Conservation (phyloP, 768 basidiomycete species). For the Boletus sp. region DNA sequence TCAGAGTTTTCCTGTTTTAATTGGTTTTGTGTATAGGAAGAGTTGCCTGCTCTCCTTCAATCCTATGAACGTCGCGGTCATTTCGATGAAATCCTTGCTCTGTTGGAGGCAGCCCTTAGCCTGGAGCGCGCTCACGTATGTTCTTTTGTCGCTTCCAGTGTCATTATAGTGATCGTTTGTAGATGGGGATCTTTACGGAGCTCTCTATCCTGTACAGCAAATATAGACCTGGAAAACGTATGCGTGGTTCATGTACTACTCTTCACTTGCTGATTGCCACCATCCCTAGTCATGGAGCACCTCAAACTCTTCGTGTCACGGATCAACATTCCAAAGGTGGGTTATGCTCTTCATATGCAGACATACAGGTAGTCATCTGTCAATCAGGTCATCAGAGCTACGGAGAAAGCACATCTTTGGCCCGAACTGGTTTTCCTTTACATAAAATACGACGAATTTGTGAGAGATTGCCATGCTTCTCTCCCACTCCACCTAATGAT, state of each 20-base stretch:
- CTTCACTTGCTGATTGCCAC: constrained; percentile 1
- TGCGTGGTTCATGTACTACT: constrained; percentile 29
- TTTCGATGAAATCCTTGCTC: constrained; percentile 89
- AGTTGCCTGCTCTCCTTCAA: constrained; percentile 67
- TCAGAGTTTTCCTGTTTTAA: constrained; percentile 3
- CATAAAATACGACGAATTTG: constrained; percentile 96
- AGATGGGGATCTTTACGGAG: constrained; percentile 98
- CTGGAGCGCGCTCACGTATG: constrained; percentile 90
- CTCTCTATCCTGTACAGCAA: constrained; percentile 90
- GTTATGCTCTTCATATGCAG: neutral
- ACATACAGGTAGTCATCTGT: neutral
- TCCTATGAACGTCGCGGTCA: constrained; percentile 89
- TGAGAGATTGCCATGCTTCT: constrained; percentile 31
- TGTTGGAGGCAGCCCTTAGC: constrained; percentile 94
- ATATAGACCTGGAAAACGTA: constrained; percentile 89
- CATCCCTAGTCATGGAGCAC: constrained; percentile 88
- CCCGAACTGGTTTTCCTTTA: constrained; percentile 97
- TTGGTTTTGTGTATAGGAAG: constrained; percentile 50
- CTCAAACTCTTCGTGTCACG: constrained; percentile 93
- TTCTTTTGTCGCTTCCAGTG: constrained; percentile 1
- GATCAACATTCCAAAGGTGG: constrained; percentile 94
- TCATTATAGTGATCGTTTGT: constrained; percentile 15
- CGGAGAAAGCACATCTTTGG: constrained; percentile 97
- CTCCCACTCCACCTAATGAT: neutral
- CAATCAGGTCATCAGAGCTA: constrained; percentile 80